Conservation (phyloP, 208 protist species). For the Crithidia acanthocephali region DNA sequence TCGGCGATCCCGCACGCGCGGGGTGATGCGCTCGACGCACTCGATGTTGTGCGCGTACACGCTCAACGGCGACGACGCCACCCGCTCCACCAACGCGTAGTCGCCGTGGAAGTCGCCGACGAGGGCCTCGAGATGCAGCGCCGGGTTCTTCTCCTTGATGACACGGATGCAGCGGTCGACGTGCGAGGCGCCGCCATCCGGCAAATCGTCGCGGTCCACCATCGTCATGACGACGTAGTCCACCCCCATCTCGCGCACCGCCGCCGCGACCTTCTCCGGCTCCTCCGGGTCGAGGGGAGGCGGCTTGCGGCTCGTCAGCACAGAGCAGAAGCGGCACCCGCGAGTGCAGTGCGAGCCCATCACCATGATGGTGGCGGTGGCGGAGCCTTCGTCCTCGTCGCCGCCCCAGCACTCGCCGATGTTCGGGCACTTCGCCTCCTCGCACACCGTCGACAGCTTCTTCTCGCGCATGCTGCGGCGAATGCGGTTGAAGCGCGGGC, state of each 20-base stretch:
- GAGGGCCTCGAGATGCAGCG: conserved; percentile 96
- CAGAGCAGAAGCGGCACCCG: conserved; percentile 98
- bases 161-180: conserved; percentile 90
- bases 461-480: conserved; percentile 82
- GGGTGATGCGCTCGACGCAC: conserved; percentile 94
- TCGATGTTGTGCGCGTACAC: conserved; percentile 99
- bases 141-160: conserved; percentile 86
- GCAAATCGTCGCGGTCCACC: conserved; percentile 97
- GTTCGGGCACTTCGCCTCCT: conserved; percentile 98
- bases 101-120: conserved; percentile 97
- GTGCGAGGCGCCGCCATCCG: conserved; percentile 94
- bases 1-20: conserved; percentile 94
- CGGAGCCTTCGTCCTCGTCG: conserved; percentile 76
- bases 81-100: conserved; percentile 73
- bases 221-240: conserved; percentile 99
- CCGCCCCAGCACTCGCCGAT: conserved; percentile 99
- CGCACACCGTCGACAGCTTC: conserved; percentile 91
- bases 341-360: conserved; percentile 98
- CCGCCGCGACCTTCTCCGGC: conserved; percentile 93
- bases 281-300: conserved; percentile 96
- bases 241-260: conserved; percentile 96
- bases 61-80: conserved; percentile 94
- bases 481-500: conserved; percentile 84
- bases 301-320: conserved; percentile 95
- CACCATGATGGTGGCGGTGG: conserved; percentile 98